Evolutionary conservation across 208 protist species (phyloP).

Genomic region (Leishmania tarentolae): DNA sequence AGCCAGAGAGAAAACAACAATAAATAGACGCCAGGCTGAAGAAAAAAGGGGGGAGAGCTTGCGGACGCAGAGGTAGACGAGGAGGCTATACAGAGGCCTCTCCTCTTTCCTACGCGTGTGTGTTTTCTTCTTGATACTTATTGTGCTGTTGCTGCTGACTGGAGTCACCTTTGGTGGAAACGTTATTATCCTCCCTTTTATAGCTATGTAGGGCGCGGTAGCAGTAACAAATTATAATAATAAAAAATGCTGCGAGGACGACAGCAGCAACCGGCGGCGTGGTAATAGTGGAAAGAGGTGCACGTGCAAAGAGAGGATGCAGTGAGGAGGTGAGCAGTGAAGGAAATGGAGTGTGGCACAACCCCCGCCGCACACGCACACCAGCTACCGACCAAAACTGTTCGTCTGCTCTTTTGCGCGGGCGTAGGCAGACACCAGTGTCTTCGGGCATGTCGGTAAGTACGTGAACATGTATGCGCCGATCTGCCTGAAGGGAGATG

Average conservation of each 20-base stretch:
- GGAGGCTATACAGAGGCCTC: neutral
- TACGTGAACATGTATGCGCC: slow-evolving; percentile 4
- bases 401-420: neutral
- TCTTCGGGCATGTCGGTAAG: neutral
- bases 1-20: neutral
- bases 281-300: neutral
- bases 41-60: neutral
- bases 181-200: neutral
- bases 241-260: neutral
- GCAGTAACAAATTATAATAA: too few relatives aligned
- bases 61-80: neutral
- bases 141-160: neutral
- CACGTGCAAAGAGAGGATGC: neutral
- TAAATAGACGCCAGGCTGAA: neutral
- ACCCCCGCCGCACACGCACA: neutral
- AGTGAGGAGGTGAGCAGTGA: neutral
- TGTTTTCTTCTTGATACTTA: neutral
- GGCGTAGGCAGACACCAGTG: neutral
- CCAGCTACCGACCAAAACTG: neutral
- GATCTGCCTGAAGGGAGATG: neutral
- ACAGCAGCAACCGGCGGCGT: neutral
- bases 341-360: neutral
- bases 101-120: neutral
- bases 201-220: neutral
- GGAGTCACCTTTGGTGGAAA: neutral